Conservation (phyloP, 331 rosid genomes). For the Rosa hybrid region DNA sequence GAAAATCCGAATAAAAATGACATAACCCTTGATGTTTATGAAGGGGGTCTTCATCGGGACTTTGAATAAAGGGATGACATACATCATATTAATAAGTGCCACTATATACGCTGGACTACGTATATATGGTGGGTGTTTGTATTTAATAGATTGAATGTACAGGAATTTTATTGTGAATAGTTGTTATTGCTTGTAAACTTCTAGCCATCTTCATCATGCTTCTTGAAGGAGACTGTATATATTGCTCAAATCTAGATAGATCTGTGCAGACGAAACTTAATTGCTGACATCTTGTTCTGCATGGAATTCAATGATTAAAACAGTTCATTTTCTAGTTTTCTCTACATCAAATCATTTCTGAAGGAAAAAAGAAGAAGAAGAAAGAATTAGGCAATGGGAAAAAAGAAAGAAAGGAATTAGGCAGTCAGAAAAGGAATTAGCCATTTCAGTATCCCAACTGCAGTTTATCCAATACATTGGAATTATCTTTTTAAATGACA, state of each 20-base stretch:
- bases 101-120: background rate
- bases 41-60: slow-evolving; percentile 3
- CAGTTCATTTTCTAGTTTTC: background rate
- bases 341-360: too few species aligned
- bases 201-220: background rate
- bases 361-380: too few species aligned
- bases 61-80: slow-evolving; percentile 10
- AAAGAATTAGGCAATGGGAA: too few species aligned
- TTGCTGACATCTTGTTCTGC: background rate
- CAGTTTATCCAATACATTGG: too few species aligned
- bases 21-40: background rate
- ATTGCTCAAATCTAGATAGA: background rate
- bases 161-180: slow-evolving; percentile 2
- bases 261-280: background rate
- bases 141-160: background rate
- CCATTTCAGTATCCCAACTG: too few species aligned
- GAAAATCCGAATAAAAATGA: background rate
- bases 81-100: slow-evolving; percentile 11
- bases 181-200: background rate
- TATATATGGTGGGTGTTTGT: background rate
- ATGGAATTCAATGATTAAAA: background rate
- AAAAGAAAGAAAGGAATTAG: too few species aligned
- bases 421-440: too few species aligned
- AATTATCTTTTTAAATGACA: too few species aligned
- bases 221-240: background rate